Evolutionary conservation across 2,329 filamentous ascomycete species (phyloP).

Genomic region (Fusarium sacchari): DNA sequence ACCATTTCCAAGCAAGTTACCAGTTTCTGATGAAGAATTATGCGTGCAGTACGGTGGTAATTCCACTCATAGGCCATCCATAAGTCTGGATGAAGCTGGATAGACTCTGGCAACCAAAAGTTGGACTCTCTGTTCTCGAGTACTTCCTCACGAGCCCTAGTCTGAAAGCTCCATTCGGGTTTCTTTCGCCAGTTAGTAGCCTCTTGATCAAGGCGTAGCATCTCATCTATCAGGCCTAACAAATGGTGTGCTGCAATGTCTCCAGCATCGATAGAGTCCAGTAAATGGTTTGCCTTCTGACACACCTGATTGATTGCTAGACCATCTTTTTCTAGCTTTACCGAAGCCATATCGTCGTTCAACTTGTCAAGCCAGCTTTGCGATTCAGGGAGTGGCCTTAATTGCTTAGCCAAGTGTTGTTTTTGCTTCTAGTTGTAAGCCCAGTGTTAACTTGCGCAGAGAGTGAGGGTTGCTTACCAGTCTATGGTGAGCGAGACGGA

Average conservation of each 20-base stretch:
- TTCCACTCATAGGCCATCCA: slow-evolving; percentile 57
- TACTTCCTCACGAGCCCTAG: slow-evolving; percentile 34
- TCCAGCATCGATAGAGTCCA: slow-evolving; percentile 20
- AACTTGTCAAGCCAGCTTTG: slow-evolving; percentile 45
- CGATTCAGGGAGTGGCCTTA: slow-evolving; percentile 44
- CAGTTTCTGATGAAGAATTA: slow-evolving; percentile 50
- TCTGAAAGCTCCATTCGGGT: slow-evolving; percentile 49
- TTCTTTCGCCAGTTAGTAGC: slow-evolving; percentile 45
- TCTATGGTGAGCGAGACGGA: slow-evolving; percentile 52
- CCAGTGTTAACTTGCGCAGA: not conserved
- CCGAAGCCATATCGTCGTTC: slow-evolving; percentile 38
- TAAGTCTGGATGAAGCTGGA: slow-evolving; percentile 51
- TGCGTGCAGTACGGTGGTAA: slow-evolving; percentile 51
- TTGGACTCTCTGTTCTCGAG: not conserved
- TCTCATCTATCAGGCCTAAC: slow-evolving; percentile 44
- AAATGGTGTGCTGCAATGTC: not conserved
- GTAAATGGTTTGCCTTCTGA: slow-evolving; percentile 44
- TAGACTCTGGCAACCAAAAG: slow-evolving; percentile 32
- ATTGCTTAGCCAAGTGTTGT: slow-evolving; percentile 48
- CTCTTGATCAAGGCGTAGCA: slow-evolving; percentile 46
- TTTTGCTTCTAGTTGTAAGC: slow-evolving; percentile 44
- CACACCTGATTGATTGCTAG: slow-evolving; percentile 39
- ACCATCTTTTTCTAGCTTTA: slow-evolving; percentile 31
- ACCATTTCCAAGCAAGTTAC: slow-evolving; percentile 43
- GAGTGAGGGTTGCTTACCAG: slow-evolving; percentile 28